phyloP scores from a whole-genome alignment of 2,329 filamentous ascomycete species.

The Nemania diffusa region DNA sequence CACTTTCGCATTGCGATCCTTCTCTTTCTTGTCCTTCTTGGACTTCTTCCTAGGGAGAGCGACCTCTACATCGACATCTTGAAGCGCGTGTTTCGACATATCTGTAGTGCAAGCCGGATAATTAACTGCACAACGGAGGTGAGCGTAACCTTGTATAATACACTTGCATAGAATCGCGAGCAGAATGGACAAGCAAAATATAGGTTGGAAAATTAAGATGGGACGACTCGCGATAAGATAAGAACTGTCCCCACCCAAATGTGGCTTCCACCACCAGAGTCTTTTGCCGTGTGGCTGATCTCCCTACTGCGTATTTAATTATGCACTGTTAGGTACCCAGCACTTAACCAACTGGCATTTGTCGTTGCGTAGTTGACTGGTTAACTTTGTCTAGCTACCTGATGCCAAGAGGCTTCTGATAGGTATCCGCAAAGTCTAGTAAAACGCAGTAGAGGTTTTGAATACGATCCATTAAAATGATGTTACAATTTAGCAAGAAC shows the following conservation, averaged over 20 bases:
- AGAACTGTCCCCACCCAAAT: neutral
- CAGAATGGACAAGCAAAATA: conserved; percentile 23
- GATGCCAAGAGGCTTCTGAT: neutral
- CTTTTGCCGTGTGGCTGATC: neutral
- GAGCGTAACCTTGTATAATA: neutral
- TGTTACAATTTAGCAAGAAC: conserved; percentile 23
- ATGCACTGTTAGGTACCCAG: too few relatives aligned
- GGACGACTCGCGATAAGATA: conserved; percentile 10
- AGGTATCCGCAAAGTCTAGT: neutral
- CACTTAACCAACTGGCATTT: too few relatives aligned
- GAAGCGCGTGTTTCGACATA: conserved; percentile 50
- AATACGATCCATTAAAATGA: conserved; percentile 13
- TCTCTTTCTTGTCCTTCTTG: conserved; percentile 53
- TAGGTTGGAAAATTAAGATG: conserved; percentile 20
- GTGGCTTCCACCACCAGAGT: neutral
- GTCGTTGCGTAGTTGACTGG: too few relatives aligned
- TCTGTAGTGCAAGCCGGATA: conserved; percentile 1
- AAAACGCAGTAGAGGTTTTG: neutral
- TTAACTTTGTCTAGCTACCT: too few relatives aligned
- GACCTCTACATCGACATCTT: conserved; percentile 48
- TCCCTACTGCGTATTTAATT: too few relatives aligned
- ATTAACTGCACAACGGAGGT: neutral
- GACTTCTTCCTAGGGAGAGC: conserved; percentile 53
- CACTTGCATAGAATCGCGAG: neutral
- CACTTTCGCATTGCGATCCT: conserved; percentile 47